Percentiles rank a stretch among this genome's conserved stretches.
These are phyloP conservation scores for Pisolithus microcarpus DNA, from an alignment of 768 basidiomycete species.

Conservation along the genomic window DNA sequence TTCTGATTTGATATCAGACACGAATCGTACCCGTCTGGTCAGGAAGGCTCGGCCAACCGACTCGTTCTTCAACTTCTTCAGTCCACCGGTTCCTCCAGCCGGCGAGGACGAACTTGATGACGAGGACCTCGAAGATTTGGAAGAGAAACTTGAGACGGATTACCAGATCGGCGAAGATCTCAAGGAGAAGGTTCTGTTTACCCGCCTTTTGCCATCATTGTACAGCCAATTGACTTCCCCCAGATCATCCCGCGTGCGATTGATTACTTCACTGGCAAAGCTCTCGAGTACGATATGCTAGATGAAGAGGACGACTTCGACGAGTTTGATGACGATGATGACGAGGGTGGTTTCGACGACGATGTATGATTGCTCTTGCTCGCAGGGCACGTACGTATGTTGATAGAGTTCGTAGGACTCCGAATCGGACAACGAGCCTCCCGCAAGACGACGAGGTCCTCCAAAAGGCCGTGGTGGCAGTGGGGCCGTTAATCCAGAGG, in stretches of 20 bases:
- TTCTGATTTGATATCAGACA: slow-evolving; percentile 40
- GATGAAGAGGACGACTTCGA: slow-evolving; percentile 57
- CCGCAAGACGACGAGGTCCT: slow-evolving; percentile 50
- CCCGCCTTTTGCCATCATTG: background rate
- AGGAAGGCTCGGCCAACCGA: slow-evolving; percentile 86
- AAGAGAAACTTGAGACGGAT: slow-evolving; percentile 91
- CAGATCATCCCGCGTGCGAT: slow-evolving; percentile 92
- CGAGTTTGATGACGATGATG: slow-evolving; percentile 45
- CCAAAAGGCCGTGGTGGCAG: slow-evolving; percentile 49
- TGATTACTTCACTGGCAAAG: slow-evolving; percentile 97
- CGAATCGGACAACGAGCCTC: slow-evolving; percentile 60
- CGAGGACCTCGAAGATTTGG: slow-evolving; percentile 83
- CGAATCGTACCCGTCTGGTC: slow-evolving; percentile 75
- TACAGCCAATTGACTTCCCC: background rate
- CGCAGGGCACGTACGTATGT: slow-evolving; percentile 11
- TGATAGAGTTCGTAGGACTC: slow-evolving; percentile 42
- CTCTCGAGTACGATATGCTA: slow-evolving; percentile 69
- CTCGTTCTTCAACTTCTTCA: slow-evolving; percentile 99
- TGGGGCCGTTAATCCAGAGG: slow-evolving; percentile 55
- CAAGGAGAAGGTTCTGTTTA: slow-evolving; percentile 77
- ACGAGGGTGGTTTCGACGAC: slow-evolving; percentile 52
- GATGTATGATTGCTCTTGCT: slow-evolving; percentile 36
- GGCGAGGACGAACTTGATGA: slow-evolving; percentile 72
- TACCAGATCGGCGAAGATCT: slow-evolving; percentile 98
- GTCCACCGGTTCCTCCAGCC: slow-evolving; percentile 65